Evolutionary conservation across 495 filamentous ascomycete species (phyloP), one percentile per base, ranked within the genome.

Genomic region (Tuber borchii): DNA sequence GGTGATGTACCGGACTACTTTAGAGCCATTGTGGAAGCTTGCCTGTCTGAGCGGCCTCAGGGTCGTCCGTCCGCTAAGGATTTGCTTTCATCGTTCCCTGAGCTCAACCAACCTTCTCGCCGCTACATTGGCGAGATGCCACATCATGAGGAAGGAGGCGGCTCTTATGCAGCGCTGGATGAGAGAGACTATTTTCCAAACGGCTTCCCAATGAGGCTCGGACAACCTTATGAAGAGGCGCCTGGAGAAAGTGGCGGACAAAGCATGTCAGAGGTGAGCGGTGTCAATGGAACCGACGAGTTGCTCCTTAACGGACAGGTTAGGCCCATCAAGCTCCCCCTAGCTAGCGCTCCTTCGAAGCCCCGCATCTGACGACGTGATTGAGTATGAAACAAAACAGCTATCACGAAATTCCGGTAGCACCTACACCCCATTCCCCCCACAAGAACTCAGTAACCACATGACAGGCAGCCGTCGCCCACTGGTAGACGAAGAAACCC

Each of bases 1-100:
- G 76, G 85, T 12, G 84, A 86, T 56, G 85, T 91, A 8, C 90
- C 90, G 2, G 84, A 87, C 31, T 91, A 91, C 76, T 91, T 87
- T 81, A 85, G 86, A 76, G 85, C 86, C 42, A 74, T 91, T 22
- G 88, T 90, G n/a, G 84, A 86, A 26, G 86, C 87, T 71, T 91
- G 90, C 78, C 84, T 92, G 39, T 87, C 85, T 74, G 85, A 87
- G 42, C 83, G 84, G 61, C 90, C 90, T 37, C 87, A 87, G 75
- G 83, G 88, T 56, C 84, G 89, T 69, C 78, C 87, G 26, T 86
- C 88, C 37, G 89, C 89, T 26, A 89, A 88, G 75, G 89, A 90
- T 34, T 84, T 90, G 42, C 81, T 90, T 26, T 74, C 71, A 1
- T 81, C 87, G 44, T 90, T 90, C 76, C 88, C 88, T 34, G 75